A percentile compares a stretch with the other conserved stretches of the same genome.
These are phyloP conservation scores for Nakazawaea ambrosiae DNA, from an alignment of 805 yeast species.

Conservation along the genomic window DNA sequence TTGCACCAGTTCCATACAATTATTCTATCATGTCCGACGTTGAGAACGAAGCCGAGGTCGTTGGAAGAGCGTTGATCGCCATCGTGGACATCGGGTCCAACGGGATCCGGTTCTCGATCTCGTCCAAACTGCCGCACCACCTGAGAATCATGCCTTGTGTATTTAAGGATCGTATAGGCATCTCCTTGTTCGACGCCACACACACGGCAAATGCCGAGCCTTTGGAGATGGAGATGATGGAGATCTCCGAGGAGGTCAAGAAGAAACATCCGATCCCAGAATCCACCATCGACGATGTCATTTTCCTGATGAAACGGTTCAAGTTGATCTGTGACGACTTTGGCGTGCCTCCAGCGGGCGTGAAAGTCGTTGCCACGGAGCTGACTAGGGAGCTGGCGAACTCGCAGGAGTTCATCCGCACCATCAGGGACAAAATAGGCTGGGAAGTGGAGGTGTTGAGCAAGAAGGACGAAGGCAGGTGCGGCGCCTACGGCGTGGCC, in stretches of 20 bases:
- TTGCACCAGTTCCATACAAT: too few species aligned
- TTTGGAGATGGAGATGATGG: conserved; percentile 21
- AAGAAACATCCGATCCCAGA: conserved; percentile 46
- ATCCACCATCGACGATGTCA: conserved; percentile 51
- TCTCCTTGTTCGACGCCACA: conserved; percentile 61
- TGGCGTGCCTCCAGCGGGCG: conserved; percentile 56
- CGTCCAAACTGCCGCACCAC: conserved; percentile 61
- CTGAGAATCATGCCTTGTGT: conserved; percentile 75
- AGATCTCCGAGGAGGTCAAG: conserved; percentile 18
- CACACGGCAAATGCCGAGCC: not conserved
- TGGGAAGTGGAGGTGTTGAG: conserved; percentile 59
- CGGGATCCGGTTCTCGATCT: conserved; percentile 66
- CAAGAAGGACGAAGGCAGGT: conserved; percentile 57
- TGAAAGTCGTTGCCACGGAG: conserved; percentile 66
- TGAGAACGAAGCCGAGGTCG: conserved; percentile 46
- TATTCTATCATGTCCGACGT: conserved; percentile 11
- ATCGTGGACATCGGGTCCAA: conserved; percentile 76
- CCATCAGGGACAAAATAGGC: conserved; percentile 50
- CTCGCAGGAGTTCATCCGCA: conserved; percentile 48
- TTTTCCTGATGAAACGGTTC: conserved; percentile 60
- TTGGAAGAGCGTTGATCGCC: conserved; percentile 51
- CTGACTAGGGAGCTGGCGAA: conserved; percentile 68
- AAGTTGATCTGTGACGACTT: conserved; percentile 66
- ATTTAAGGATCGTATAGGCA: conserved; percentile 66
- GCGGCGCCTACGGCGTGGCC: conserved; percentile 70